Evolutionary conservation across 2,329 filamentous ascomycete genomes (phyloP).

Genomic region (Hirsutella minnesotensis): DNA sequence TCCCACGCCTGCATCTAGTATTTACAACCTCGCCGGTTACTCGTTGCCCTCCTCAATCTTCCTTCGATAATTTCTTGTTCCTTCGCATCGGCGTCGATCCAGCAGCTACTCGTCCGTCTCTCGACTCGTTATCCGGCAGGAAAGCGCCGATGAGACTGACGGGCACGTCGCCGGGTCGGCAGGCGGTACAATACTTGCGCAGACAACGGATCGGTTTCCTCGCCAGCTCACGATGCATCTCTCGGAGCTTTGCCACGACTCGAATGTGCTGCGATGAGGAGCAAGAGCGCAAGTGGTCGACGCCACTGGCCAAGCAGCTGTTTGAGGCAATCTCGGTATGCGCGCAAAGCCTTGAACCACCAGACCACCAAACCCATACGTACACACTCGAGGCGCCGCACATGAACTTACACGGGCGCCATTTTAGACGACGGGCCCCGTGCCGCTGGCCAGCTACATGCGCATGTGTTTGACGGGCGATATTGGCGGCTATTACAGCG

Average conservation of each 20-base stretch:
- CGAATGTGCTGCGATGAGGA: neutral
- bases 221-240: neutral
- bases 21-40: no score
- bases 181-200: neutral
- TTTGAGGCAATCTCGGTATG: conserved; percentile 74
- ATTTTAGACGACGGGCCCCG: conserved; percentile 63
- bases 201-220: neutral
- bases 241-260: conserved; percentile 1
- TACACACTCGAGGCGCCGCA: no score
- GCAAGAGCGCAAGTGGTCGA: conserved; percentile 67
- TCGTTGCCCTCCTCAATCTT: no score
- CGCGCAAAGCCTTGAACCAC: no score
- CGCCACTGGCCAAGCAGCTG: conserved; percentile 77
- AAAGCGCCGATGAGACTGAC: neutral
- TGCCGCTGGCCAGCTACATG: conserved; percentile 92
- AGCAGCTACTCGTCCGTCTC: no score
- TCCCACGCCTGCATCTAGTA: no score
- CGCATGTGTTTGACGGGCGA: conserved; percentile 94
- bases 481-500: conserved; percentile 86
- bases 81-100: no score
- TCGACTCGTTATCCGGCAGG: no score
- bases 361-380: no score
- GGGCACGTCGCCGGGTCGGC: neutral
- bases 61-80: no score
- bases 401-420: neutral